Base-by-base conservation (phyloP, 2,329 filamentous ascomycete species). In the Celoporthe dispersa region DNA sequence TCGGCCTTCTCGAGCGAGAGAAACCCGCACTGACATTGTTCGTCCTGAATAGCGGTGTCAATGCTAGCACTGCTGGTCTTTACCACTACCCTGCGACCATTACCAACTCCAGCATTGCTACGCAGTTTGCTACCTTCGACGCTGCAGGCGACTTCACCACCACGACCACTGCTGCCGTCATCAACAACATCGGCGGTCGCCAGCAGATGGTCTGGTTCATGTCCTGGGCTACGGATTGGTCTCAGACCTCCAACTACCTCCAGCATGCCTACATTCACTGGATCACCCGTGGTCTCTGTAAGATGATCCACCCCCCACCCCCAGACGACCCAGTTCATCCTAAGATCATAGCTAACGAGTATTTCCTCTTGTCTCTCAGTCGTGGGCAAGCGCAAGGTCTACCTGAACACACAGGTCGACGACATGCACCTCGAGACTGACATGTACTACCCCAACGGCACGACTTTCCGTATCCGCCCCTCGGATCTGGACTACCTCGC, bases 141-240 rank as follows among this genome's bases (percentile, higher is more conserved):
- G 77, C 82, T n/a, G 80, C 80, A 69, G 82, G 81, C 2, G 75
- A 77, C 11, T 83, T 81, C 71, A 68, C 76, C 2, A 75, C 70
- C 16, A 77, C 77, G 35, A 83, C 81, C 28, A 85, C 83, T 33
- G 88, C 88, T 64, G 88, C 83, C 53, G 86, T 90, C 66, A 88
- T 90, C 76, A 90, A 89, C 76, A 84, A 84, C 69, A 85, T 88
- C 72, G 80, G 81, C 67, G 83, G 82, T 19, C 83, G 88, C 71
- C 82, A 90, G 78, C 87, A 90, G 78, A 88, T 90, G 86, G 87
- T 84, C 3, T 90, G 86, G 80, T 90, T 90, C 79, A 84, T 86
- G 67, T 79, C 80, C 22, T 88, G 86, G 66, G 80, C 80, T 14
- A 79, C 79, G 31, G 79, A 80, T 65, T 83, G 81, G 81, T 79